A percentile compares a stretch with the other conserved stretches of the same genome.
Evolutionary conservation across 2,329 filamentous ascomycete genomes (phyloP).

Genomic region (Ophiosphaerella korrae): DNA sequence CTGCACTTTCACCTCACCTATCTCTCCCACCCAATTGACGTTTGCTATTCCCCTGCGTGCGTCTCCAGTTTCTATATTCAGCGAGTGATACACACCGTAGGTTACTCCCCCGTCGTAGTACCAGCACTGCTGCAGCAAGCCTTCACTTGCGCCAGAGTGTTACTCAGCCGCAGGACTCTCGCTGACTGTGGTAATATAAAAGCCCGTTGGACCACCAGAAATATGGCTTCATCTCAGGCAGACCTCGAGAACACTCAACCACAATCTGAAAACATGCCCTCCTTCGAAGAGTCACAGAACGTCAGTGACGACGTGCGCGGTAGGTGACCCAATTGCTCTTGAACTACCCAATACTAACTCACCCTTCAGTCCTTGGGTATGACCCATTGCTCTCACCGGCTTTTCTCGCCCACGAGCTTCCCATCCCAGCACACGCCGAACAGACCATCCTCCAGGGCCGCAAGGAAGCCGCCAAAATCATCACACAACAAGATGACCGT

Average conservation of each 20-base stretch:
- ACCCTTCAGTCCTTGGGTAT: slow-evolving; percentile 77
- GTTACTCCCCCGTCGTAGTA: background rate
- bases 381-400: slow-evolving; percentile 90
- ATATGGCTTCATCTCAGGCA: slow-evolving; percentile 21
- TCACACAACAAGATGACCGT: slow-evolving; percentile 80
- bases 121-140: no score
- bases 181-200: slow-evolving; percentile 23
- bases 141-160: no score
- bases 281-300: slow-evolving; percentile 33
- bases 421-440: slow-evolving; percentile 64
- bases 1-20: background rate
- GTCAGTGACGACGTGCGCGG: slow-evolving; percentile 59
- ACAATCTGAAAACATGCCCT: slow-evolving; percentile 32
- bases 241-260: slow-evolving; percentile 14
- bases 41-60: slow-evolving; percentile 1
- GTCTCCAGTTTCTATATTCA: background rate
- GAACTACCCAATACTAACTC: slow-evolving; percentile 15
- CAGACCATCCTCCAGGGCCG: slow-evolving; percentile 74
- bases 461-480: slow-evolving; percentile 71
- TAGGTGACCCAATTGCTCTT: slow-evolving; percentile 29
- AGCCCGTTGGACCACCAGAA: slow-evolving; percentile 5
- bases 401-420: slow-evolving; percentile 84
- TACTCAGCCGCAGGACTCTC: slow-evolving; percentile 1
- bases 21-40: background rate
- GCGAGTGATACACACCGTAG: slow-evolving; percentile 1